Evolutionary conservation across 345 rosid species (phyloP), one percentile per base, ranked within the genome.

Genomic region (Melaleuca quinquenervia): DNA sequence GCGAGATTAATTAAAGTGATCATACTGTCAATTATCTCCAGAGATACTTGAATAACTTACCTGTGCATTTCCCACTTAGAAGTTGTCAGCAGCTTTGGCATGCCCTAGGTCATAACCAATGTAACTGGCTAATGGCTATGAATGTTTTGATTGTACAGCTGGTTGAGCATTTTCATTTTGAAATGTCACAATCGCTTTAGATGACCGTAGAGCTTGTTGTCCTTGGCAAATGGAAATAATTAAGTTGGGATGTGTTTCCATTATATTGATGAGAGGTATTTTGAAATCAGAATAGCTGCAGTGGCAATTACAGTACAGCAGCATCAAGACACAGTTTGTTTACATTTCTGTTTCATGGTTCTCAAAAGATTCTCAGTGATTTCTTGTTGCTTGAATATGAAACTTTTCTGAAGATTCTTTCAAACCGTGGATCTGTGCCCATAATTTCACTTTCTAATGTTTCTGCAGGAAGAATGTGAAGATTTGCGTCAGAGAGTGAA

Each of bases 401-500:
- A 41, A 12, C 45, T 70, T 70, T 41, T 70, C 78, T 32, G 44
- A 70, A 70, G 13, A 70, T 70, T 70, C 13, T 70, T 70, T 18
- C 48, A 18, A 5, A 36, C 48, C 6, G 5, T 32, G 45, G 78
- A 18, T 18, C 20, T 0, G 7, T 70, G 48, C 48, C 78, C 48
- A 70, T 70, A 70, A 36, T 70, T 70, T 70, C 7, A 5, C 48
- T 70, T 70, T 20, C 78, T 32, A 41, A 52, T 27, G 7, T 76
- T 86, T 86, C 86, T 92, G 90, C 88, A 96, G 98, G 98, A 95
- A 89, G 98, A 95, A 88, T 96, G 98, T 64, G 92, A 90, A 84
- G 99, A 95, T 90, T 89, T 96, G 90, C 83, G 50, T 60, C 91
- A 88, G 88, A 93, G 95, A 85, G 85, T 95, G 36, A 91, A 89